These are phyloP conservation scores for Clavispora carvajalis DNA, from an alignment of 805 yeast species.

Conservation along the genomic window DNA sequence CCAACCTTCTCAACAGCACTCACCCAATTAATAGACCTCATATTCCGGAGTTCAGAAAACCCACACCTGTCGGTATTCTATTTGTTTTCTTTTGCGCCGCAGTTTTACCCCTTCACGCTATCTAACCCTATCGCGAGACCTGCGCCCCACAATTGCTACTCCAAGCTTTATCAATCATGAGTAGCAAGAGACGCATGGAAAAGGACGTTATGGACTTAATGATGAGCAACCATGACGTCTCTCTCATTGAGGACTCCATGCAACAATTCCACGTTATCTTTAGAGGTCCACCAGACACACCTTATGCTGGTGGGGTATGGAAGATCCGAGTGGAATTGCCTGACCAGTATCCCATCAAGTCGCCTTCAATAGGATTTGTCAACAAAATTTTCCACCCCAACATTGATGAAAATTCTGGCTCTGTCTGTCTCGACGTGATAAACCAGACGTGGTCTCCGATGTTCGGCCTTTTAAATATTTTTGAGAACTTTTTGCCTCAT, in stretches of 20 bases:
- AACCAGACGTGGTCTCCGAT: constrained; percentile 98
- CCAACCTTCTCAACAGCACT: no score
- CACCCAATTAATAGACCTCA: no score
- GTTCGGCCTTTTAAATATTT: constrained; percentile 86
- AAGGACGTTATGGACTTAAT: constrained; percentile 95
- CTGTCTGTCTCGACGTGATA: constrained; percentile 92
- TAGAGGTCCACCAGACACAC: constrained; percentile 75
- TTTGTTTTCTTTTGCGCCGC: not conserved
- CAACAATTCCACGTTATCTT: constrained; percentile 85
- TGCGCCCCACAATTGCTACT: not conserved
- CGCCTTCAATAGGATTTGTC: constrained; percentile 91
- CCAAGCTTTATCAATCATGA: constrained; percentile 7
- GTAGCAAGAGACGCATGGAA: constrained; percentile 67
- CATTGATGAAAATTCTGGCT: constrained; percentile 84
- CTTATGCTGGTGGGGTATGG: constrained; percentile 89
- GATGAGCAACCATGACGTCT: constrained; percentile 91
- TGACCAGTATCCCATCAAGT: constrained; percentile 90
- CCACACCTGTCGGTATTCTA: no score
- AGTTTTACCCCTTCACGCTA: not conserved
- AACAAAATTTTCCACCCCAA: constrained; percentile 94
- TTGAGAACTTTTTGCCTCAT: constrained; percentile 92
- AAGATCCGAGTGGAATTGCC: constrained; percentile 89
- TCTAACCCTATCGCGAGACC: not conserved
- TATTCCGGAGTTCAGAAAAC: no score
- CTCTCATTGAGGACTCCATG: constrained; percentile 65